phyloP scores from a whole-genome alignment of 2,329 filamentous ascomycete genomes.

The Colletotrichum shisoi region DNA sequence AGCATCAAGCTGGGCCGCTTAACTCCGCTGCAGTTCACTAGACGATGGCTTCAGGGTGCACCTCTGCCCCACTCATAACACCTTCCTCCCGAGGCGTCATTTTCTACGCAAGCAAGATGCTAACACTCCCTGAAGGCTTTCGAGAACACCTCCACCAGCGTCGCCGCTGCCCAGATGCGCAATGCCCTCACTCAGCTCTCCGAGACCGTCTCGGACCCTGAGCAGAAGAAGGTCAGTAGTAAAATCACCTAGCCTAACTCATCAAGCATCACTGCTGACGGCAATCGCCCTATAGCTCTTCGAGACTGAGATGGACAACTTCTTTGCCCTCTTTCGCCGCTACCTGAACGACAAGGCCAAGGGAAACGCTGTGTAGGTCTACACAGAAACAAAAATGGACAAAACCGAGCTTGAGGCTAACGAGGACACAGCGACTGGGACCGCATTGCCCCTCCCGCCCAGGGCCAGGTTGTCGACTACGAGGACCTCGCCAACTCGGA shows the following conservation, averaged over 20 bases:
- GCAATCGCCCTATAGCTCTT: conserved; percentile 70
- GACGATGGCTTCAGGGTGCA: conserved; percentile 4
- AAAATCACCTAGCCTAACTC: not conserved
- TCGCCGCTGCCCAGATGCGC: conserved; percentile 98
- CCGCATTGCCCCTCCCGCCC: conserved; percentile 90
- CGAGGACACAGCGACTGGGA: conserved; percentile 79
- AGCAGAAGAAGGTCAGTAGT: conserved; percentile 79
- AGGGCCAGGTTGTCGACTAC: conserved; percentile 94
- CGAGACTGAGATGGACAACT: conserved; percentile 99
- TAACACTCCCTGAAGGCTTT: conserved; percentile 76
- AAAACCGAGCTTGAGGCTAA: conserved; percentile 37
- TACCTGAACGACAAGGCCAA: conserved; percentile 99
- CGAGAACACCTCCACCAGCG: conserved; percentile 98
- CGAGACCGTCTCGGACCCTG: conserved; percentile 85
- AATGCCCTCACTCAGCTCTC: conserved; percentile 93
- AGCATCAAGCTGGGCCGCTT: not conserved
- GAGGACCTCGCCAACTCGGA: conserved; percentile 87
- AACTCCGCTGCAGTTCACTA: not conserved
- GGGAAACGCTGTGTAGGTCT: conserved; percentile 81
- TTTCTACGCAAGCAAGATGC: conserved; percentile 35
- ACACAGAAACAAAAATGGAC: conserved; percentile 1
- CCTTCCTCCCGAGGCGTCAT: not conserved
- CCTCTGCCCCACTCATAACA: not conserved
- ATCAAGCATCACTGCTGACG: not conserved
- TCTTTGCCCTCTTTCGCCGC: conserved; percentile 97